Percentiles rank a stretch among this genome's conserved stretches.
These are phyloP conservation scores for Globisporangium paddicum DNA, from an alignment of 352 stramenopile species.

Conservation along the genomic window DNA sequence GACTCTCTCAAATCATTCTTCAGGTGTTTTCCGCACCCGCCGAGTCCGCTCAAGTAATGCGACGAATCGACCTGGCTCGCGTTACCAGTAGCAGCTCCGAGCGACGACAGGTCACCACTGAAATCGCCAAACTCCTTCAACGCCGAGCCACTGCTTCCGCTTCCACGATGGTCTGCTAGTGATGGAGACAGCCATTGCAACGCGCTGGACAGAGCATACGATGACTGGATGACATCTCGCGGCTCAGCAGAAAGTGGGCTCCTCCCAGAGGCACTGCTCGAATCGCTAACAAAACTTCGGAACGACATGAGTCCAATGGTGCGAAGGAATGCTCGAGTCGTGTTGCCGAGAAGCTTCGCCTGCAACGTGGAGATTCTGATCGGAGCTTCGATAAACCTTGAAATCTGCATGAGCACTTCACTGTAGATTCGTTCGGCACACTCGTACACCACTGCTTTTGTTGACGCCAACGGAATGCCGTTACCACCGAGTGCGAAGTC, in stretches of 20 bases:
- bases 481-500: conserved; percentile 19
- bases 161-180: conserved; percentile 21
- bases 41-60: conserved; percentile 71
- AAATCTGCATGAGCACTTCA: conserved; percentile 80
- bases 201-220: conserved; percentile 57
- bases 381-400: conserved; percentile 72
- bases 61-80: conserved; percentile 25
- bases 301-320: conserved; percentile 78
- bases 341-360: conserved; percentile 67
- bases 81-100: not conserved
- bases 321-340: conserved; percentile 68
- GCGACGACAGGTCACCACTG: conserved; percentile 19
- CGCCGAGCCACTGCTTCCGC: not conserved
- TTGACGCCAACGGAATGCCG: conserved; percentile 26
- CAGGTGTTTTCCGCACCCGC: conserved; percentile 77
- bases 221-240: conserved; percentile 63
- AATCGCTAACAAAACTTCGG: conserved; percentile 67
- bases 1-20: conserved; percentile 71
- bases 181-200: conserved; percentile 75
- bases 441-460: conserved; percentile 62
- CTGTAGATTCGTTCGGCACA: conserved; percentile 80
- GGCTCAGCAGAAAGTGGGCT: conserved; percentile 33
- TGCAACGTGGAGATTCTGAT: conserved; percentile 74
- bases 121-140: conserved; percentile 46
- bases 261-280: conserved; percentile 23